A percentile compares a stretch with the other conserved stretches of the same genome.
phyloP scores from a whole-genome alignment of 768 basidiomycete species.

The Suillus luteus region DNA sequence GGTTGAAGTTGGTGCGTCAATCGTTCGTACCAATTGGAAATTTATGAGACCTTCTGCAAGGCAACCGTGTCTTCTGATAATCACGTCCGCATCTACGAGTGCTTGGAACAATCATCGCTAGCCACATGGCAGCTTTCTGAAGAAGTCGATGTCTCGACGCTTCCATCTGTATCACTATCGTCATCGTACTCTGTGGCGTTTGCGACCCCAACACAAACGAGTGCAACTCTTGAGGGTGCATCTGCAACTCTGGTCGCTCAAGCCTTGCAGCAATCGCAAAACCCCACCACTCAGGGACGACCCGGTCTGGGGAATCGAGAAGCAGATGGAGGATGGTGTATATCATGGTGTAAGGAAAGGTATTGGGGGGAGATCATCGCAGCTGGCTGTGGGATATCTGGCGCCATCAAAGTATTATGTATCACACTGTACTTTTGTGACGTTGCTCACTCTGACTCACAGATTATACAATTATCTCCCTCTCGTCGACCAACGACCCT shows the following conservation, averaged over 20 bases:
- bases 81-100: conserved; percentile 86
- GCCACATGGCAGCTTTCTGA: conserved; percentile 75
- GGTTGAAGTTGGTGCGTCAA: conserved; percentile 75
- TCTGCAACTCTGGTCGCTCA: conserved; percentile 63
- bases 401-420: conserved; percentile 67
- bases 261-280: conserved; percentile 56
- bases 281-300: conserved; percentile 34
- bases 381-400: conserved; percentile 68
- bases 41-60: conserved; percentile 38
- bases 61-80: conserved; percentile 91
- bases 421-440: conserved; percentile 5
- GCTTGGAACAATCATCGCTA: conserved; percentile 71
- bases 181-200: conserved; percentile 56
- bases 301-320: conserved; percentile 64
- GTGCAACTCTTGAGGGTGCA: conserved; percentile 53
- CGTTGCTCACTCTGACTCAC: conserved; percentile 11
- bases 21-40: neutral
- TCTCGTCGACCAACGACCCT: conserved; percentile 68
- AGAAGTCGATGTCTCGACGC: conserved; percentile 69
- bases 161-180: conserved; percentile 46
- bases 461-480: conserved; percentile 77
- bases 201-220: conserved; percentile 74
- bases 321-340: conserved; percentile 89
- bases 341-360: conserved; percentile 94
- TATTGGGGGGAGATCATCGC: conserved; percentile 95